phyloP scores from a whole-genome alignment of 352 stramenopile genomes.

The Pythium aquatile region DNA sequence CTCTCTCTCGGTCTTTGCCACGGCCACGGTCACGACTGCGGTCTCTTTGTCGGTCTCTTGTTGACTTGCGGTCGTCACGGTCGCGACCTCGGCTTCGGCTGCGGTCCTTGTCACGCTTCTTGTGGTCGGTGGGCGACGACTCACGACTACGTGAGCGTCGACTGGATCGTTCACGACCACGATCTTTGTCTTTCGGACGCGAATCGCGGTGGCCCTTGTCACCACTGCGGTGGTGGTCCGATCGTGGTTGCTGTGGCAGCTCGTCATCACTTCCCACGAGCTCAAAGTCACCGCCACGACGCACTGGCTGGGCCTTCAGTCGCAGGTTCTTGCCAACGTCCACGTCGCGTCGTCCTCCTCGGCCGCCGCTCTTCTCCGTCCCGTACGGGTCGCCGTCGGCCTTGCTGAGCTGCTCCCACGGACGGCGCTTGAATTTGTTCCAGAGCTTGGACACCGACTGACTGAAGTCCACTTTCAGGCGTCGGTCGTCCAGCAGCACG shows the following conservation, averaged over 20 bases:
- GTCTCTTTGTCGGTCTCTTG: constrained; percentile 9
- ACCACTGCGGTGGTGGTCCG: constrained; percentile 6
- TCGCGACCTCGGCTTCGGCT: constrained; percentile 25
- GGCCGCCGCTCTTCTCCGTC: constrained; percentile 31
- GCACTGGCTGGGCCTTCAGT: constrained; percentile 37
- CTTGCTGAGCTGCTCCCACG: constrained; percentile 65
- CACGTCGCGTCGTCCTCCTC: constrained; percentile 18
- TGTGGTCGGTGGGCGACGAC: constrained; percentile 2
- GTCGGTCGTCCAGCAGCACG: constrained; percentile 97
- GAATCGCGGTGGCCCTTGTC: not conserved
- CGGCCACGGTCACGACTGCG: constrained; percentile 9
- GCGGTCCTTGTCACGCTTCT: constrained; percentile 8
- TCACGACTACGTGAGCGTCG: constrained; percentile 18
- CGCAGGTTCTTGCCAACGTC: constrained; percentile 39
- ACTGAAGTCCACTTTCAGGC: constrained; percentile 96
- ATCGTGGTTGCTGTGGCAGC: not conserved
- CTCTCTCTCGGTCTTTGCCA: constrained; percentile 6
- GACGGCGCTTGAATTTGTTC: constrained; percentile 85
- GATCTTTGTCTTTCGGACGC: not conserved
- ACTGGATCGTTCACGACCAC: not conserved
- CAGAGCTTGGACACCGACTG: constrained; percentile 98
- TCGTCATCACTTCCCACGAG: constrained; percentile 44
- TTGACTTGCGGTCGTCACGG: not conserved
- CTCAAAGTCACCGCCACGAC: constrained; percentile 35
- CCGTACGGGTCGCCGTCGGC: constrained; percentile 42